Evolutionary conservation across 2,329 filamentous ascomycete species (phyloP).

Genomic region (Septoria linicola): DNA sequence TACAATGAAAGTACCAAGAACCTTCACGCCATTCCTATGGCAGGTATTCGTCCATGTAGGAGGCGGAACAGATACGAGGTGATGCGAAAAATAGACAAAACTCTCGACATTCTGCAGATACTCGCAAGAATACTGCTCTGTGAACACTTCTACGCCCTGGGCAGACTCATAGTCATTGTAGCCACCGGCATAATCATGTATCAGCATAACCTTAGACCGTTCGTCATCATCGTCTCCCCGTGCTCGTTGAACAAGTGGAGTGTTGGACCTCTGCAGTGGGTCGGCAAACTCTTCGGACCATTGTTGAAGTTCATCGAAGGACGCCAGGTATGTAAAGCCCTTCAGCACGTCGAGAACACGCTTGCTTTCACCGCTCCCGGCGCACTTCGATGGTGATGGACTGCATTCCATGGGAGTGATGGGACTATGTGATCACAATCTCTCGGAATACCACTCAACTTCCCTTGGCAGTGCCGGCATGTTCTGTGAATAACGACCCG

Average conservation of each 20-base stretch:
- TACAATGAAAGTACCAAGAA: constrained; percentile 46
- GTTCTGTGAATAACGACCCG: no score
- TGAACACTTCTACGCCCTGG: constrained; percentile 34
- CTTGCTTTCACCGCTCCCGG: no score
- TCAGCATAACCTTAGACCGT: constrained; percentile 36
- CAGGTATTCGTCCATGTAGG: constrained; percentile 48
- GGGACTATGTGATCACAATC: no score
- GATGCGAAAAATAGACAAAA: constrained; percentile 53
- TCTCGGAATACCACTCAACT: no score
- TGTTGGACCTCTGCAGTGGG: constrained; percentile 42
- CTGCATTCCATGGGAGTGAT: not conserved
- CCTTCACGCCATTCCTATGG: constrained; percentile 49
- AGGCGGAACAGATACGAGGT: constrained; percentile 47
- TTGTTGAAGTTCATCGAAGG: constrained; percentile 40
- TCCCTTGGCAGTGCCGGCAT: no score
- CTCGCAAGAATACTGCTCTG: constrained; percentile 43
- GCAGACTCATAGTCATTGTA: constrained; percentile 47
- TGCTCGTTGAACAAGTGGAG: constrained; percentile 37
- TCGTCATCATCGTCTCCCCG: not conserved
- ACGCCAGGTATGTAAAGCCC: constrained; percentile 45
- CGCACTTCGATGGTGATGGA: not conserved
- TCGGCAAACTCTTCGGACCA: constrained; percentile 39
- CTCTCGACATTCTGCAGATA: constrained; percentile 46
- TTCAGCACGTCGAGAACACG: not conserved
- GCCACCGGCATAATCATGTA: constrained; percentile 44